phyloP scores from a whole-genome alignment of 768 basidiomycete genomes.

The Mycena rosella region DNA sequence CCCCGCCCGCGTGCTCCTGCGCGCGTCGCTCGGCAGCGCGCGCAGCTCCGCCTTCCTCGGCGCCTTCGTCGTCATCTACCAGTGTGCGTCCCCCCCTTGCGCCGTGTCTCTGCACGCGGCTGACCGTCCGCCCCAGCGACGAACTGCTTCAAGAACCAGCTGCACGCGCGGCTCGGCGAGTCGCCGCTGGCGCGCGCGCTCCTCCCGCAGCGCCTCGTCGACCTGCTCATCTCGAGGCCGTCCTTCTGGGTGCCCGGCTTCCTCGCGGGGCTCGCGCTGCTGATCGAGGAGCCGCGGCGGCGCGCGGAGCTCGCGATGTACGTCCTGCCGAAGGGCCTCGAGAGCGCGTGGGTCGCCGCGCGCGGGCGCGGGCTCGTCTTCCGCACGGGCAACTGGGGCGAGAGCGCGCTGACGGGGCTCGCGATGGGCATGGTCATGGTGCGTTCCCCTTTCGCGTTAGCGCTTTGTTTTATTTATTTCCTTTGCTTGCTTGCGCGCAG shows the following conservation, averaged over 20 bases:
- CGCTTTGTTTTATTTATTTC: neutral
- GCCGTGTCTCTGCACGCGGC: neutral
- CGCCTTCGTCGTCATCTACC: constrained; percentile 84
- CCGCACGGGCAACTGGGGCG: constrained; percentile 77
- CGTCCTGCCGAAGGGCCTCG: constrained; percentile 88
- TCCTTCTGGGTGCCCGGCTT: constrained; percentile 85
- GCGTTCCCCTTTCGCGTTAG: constrained; percentile 48
- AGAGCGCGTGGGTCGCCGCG: constrained; percentile 89
- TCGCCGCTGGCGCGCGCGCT: constrained; percentile 49
- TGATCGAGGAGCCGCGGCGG: constrained; percentile 89
- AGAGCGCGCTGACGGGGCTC: constrained; percentile 45
- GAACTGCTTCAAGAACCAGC: constrained; percentile 75
- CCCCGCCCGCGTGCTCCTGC: constrained; percentile 75
- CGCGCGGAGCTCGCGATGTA: constrained; percentile 94
- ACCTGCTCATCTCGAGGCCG: constrained; percentile 72
- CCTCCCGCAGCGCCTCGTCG: constrained; percentile 63
- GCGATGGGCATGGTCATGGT: constrained; percentile 55
- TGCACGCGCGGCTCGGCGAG: constrained; percentile 62
- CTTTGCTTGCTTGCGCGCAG: constrained; percentile 48
- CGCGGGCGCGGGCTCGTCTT: constrained; percentile 83
- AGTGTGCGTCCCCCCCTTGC: constrained; percentile 63
- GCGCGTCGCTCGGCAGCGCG: constrained; percentile 77
- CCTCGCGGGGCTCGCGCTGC: constrained; percentile 79
- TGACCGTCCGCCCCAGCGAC: constrained; percentile 54
- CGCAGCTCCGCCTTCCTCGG: constrained; percentile 92